A percentile compares a stretch with the other conserved stretches of the same genome.
Evolutionary conservation across 1,284 basidiomycete species (phyloP).

Genomic region (Apiotrichum siamense): DNA sequence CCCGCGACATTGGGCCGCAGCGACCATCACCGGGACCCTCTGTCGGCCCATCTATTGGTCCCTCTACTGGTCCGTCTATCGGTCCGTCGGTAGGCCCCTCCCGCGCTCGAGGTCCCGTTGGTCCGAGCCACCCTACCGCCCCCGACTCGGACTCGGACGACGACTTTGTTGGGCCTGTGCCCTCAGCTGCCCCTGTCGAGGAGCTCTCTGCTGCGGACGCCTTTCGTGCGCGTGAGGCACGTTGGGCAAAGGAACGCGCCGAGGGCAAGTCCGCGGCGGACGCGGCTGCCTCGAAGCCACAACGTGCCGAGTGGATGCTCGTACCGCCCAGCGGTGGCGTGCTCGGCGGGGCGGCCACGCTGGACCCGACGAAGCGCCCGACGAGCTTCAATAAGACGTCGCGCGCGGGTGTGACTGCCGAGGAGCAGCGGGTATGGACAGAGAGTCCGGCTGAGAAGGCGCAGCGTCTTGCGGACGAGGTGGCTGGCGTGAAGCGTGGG

Average conservation of each 20-base stretch:
- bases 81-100: neutral
- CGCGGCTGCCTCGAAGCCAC: conserved; percentile 2
- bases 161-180: conserved; percentile 28
- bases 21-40: conserved; percentile 1
- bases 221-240: conserved; percentile 67
- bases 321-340: conserved; percentile 75
- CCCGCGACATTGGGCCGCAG: conserved; percentile 5
- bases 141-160: conserved; percentile 24
- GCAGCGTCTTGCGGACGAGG: conserved; percentile 76
- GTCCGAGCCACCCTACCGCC: neutral
- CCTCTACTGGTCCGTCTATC: neutral
- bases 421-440: conserved; percentile 70
- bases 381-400: conserved; percentile 46
- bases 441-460: conserved; percentile 84
- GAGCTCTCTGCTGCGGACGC: conserved; percentile 56
- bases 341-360: conserved; percentile 48
- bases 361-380: conserved; percentile 67
- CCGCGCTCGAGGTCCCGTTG: neutral
- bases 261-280: conserved; percentile 40
- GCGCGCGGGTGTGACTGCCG: conserved; percentile 42
- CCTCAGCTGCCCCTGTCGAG: neutral
- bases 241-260: conserved; percentile 60
- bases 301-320: conserved; percentile 88
- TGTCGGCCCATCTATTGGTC: neutral
- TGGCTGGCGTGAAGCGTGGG: conserved; percentile 67